phyloP scores from a whole-genome alignment of 805 yeast species.

The Ogataea polymorpha region DNA sequence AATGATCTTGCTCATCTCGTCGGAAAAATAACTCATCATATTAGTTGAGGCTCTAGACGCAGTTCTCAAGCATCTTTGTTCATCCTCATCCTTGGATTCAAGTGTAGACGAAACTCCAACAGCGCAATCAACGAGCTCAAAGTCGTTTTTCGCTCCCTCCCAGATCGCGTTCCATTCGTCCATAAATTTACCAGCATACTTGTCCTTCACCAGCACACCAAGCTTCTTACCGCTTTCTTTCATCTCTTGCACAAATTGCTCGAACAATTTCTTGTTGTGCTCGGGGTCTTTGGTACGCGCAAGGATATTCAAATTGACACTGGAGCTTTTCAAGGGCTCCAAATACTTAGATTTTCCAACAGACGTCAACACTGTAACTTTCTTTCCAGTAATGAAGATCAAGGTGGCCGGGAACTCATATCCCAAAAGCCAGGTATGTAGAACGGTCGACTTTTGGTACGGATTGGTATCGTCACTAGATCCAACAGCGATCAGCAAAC shows the following conservation, averaged over 20 bases:
- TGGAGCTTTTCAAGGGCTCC: conserved; percentile 48
- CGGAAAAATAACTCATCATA: conserved; percentile 77
- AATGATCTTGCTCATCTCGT: conserved; percentile 81
- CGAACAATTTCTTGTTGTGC: conserved; percentile 66
- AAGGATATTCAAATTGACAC: conserved; percentile 50
- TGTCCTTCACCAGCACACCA: conserved; percentile 74
- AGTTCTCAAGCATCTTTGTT: conserved; percentile 56
- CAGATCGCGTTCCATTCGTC: conserved; percentile 66
- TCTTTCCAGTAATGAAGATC: conserved; percentile 58
- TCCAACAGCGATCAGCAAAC: conserved; percentile 71
- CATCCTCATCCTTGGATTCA: conserved; percentile 79
- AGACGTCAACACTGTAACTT: conserved; percentile 67
- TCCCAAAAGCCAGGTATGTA: conserved; percentile 90
- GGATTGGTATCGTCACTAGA: conserved; percentile 86
- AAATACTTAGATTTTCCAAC: conserved; percentile 83
- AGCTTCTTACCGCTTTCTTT: conserved; percentile 41
- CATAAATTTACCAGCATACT: conserved; percentile 78
- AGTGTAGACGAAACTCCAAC: conserved; percentile 52
- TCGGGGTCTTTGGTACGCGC: conserved; percentile 78
- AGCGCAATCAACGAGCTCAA: conserved; percentile 51
- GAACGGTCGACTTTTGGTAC: conserved; percentile 78
- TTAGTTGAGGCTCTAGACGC: conserved; percentile 79
- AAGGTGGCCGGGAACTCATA: conserved; percentile 95
- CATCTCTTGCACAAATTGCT: conserved; percentile 49
- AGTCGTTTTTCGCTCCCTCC: conserved; percentile 34